Base-by-base conservation (phyloP, 495 filamentous ascomycete genomes). In the Daldinia vernicosa region DNA sequence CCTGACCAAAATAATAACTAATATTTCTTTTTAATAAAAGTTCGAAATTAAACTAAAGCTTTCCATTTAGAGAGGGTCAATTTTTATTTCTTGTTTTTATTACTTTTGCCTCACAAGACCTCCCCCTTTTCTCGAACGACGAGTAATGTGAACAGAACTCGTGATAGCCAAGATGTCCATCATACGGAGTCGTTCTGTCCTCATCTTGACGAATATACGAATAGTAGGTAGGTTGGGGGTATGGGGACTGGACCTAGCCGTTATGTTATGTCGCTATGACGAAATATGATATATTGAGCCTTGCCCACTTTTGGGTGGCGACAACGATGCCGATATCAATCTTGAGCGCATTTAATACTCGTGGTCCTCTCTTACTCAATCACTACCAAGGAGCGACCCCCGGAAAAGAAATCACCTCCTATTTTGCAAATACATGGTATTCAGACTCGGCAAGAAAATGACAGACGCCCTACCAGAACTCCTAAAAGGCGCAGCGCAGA, bases 401-500 rank as follows among this genome's bases (percentile, higher is more conserved):
- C 2, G 5, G 17, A 40, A 40, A 40, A 17, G 4, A 0, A 40
- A 1, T 6, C 17, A 19, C 43, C 43, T 11, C 43, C 22, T 22
- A 47, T 47, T 47, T 24, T 17, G 6, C 5, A 40, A 17, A n/a
- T 40, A 11, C 43, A 69, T 63, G 58, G 22, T 62, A 27, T 57
- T 40, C 6, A 17, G 52, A 51, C 51, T 69, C 2, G 6, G 19
- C 17, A 63, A 24, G 40, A 69, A 52, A 40, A 69, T 69, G 66
- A 24, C 58, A 27, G 8, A 52, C 26, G 28, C 15, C 51, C 51
- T 69, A 14, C n/a, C 59, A 17, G 30, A 63, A 8, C n/a, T 63
- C 52, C 27, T 63, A 15, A 69, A 58, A 26, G 58, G 24, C 33
- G 58, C 43, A 11, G 66, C 66, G 19, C 66, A 63, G 53, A 4